A percentile compares a stretch with the other conserved stretches of the same genome.
Evolutionary conservation across 495 filamentous ascomycete genomes (phyloP).

Genomic region (Lasiosphaeria ovina): DNA sequence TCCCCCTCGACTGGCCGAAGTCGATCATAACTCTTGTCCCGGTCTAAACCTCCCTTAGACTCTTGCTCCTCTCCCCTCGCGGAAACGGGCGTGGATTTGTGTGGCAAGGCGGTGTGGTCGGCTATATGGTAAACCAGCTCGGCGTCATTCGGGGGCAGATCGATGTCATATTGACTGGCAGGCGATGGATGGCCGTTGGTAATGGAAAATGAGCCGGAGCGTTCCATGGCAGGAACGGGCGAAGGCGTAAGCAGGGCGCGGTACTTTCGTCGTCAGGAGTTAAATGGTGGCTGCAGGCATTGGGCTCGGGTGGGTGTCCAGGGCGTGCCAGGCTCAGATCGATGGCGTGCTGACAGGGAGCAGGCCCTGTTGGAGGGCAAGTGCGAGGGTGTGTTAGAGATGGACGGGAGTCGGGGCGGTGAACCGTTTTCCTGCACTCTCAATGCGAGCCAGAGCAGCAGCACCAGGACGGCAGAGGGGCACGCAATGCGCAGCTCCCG

Average conservation of each 20-base stretch:
- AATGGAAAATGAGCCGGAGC: slow-evolving; percentile 19
- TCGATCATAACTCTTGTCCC: slow-evolving; percentile 39
- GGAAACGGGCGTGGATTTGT: slow-evolving; percentile 16
- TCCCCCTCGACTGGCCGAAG: slow-evolving; percentile 42
- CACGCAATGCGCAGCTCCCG: slow-evolving; percentile 29
- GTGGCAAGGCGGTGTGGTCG: slow-evolving; percentile 9
- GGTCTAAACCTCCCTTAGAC: slow-evolving; percentile 8
- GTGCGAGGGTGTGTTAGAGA: slow-evolving; percentile 9
- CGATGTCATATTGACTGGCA: slow-evolving; percentile 29
- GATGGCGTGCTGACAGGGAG: slow-evolving; percentile 36
- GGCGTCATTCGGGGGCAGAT: slow-evolving; percentile 26
- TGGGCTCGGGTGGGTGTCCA: slow-evolving; percentile 27
- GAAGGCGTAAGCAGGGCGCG: slow-evolving; percentile 18
- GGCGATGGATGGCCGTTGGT: slow-evolving; percentile 21
- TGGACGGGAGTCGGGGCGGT: slow-evolving; percentile 21
- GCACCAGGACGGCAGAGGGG: slow-evolving; percentile 17
- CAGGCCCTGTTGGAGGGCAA: slow-evolving; percentile 6
- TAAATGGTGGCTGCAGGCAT: slow-evolving; percentile 32
- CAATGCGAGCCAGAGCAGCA: slow-evolving; percentile 1
- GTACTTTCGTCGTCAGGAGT: slow-evolving; percentile 29
- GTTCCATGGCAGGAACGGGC: slow-evolving; percentile 24
- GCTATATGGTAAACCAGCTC: slow-evolving; percentile 20
- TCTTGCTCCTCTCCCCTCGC: slow-evolving; percentile 7
- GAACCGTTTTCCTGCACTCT: slow-evolving; percentile 16
- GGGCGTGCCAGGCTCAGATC: slow-evolving; percentile 24